Evolutionary conservation across 768 basidiomycete genomes (phyloP), one percentile per base, ranked within the genome.

Genomic region (Phlebiopsis gigantea): DNA sequence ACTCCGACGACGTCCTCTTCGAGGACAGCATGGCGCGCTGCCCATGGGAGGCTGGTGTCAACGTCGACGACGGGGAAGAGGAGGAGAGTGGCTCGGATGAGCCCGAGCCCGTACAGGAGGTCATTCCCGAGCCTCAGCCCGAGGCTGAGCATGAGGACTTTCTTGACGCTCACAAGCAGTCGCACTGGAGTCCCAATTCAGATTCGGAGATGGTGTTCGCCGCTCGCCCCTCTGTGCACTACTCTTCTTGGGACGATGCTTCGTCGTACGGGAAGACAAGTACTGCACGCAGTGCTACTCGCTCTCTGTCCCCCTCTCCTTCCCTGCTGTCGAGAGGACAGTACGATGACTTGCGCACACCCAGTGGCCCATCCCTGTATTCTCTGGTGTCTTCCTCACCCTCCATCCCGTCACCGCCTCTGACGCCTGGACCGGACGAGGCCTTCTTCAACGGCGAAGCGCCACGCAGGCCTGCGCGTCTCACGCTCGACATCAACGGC

Each of bases 1-100:
- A 91, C 62, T 81, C 84, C 4, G 78, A 81, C n/a, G 84, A 81
- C 57, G 88, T 83, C 46, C 75, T 90, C 56, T 89, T 90, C 61
- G 88, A 90, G 65, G 88, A 87, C 46, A 88, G 85, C 66, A 84
- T 90, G 75, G 88, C 89, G 28, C 79, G 84, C 42, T 88, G 87
- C 61, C 76, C 83, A 5, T 90, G 88, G 87, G 88, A 91, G 69
- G 79, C 82, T 15, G 85, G 84, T 49, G 80, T 85, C 74, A 82
- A 77, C 57, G 71, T 75, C 54, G 77, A 87, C 53, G 82, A 84
- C 62, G 84, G 85, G 39, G 64, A 64, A 5, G 85, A 77, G 56
- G 73, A 76, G 48, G 76, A 86, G 50, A 81, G 65, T 15, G 63
- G 63, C 19, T 56, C 62, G 57, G 81, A 78, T 59, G 78, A 84